Percentiles rank a stretch among this genome's conserved stretches.
Evolutionary conservation across 106 monocot genomes (phyloP).

Genomic region (Dendrobium officinale): DNA sequence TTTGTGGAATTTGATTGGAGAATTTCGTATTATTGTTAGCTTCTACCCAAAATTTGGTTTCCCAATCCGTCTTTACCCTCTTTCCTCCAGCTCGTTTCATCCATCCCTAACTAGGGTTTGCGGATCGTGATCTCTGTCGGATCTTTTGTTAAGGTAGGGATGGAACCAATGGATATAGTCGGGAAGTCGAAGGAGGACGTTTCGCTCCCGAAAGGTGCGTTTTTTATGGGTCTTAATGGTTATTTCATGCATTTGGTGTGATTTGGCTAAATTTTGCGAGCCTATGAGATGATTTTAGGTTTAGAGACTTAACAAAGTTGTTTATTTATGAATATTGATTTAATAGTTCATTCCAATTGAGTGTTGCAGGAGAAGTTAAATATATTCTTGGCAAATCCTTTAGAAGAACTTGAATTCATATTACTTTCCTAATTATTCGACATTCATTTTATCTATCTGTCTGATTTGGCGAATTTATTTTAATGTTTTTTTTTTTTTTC

Average conservation of each 20-base stretch:
- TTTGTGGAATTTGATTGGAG: not conserved
- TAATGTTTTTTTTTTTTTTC: not conserved
- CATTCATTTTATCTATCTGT: not conserved
- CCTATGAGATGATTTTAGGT: not conserved
- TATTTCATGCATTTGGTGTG: not conserved
- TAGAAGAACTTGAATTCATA: not conserved
- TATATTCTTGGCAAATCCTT: not conserved
- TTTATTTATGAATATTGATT: not conserved
- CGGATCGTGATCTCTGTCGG: not conserved
- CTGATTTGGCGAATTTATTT: not conserved
- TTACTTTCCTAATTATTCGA: not conserved
- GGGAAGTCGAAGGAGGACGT: slow-evolving; percentile 77
- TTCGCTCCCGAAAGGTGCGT: slow-evolving; percentile 62
- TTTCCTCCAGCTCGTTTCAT: not conserved
- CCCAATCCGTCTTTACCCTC: not conserved
- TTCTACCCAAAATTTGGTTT: not conserved
- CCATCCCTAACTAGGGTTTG: not conserved
- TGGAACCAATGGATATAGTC: slow-evolving; percentile 76
- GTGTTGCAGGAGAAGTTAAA: not conserved
- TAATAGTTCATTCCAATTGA: not conserved
- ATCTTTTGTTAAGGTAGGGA: slow-evolving; percentile 5
- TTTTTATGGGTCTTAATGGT: not conserved
- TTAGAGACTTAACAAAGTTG: not conserved
- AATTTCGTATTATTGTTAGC: not conserved
- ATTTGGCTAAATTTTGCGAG: not conserved